These are phyloP conservation scores for Paracamarosporium sp. DNA, from an alignment of 2,329 filamentous ascomycete species.

Conservation along the genomic window DNA sequence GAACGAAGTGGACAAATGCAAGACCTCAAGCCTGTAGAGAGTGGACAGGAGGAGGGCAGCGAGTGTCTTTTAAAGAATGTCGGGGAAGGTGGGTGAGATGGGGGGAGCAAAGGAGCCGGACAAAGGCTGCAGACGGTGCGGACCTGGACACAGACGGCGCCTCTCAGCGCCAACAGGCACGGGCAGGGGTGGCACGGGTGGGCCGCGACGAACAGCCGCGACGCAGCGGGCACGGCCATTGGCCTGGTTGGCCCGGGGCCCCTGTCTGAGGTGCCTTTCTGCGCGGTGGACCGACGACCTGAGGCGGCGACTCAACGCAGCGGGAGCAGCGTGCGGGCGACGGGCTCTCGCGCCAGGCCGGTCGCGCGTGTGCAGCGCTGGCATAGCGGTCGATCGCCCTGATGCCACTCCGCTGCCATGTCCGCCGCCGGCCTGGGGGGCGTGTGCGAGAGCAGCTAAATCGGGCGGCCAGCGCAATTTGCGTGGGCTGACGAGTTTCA, in stretches of 20 bases:
- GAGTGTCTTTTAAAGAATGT: constrained; percentile 31
- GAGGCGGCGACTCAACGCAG: not conserved
- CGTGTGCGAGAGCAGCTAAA: constrained; percentile 1
- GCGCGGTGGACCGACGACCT: not conserved
- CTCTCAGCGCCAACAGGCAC: constrained; percentile 8
- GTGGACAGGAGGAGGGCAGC: constrained; percentile 38
- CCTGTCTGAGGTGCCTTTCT: not conserved
- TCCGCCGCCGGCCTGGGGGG: not conserved
- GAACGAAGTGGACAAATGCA: constrained; percentile 39
- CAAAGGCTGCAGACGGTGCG: constrained; percentile 8
- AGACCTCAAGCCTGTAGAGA: constrained; percentile 50
- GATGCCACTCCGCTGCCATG: not conserved
- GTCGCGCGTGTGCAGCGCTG: too few species aligned
- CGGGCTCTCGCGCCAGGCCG: too few species aligned
- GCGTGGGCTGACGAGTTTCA: constrained; percentile 27
- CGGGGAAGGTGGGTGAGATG: constrained; percentile 14
- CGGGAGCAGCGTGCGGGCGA: not conserved
- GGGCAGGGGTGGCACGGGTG: constrained; percentile 6
- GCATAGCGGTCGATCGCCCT: not conserved
- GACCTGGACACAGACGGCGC: constrained; percentile 18
- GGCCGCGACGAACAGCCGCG: constrained; percentile 1
- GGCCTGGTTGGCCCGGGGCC: not conserved
- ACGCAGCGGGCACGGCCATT: not conserved
- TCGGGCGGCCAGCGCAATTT: not conserved
- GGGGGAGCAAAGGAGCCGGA: not conserved